phyloP scores from a whole-genome alignment of 108 stramenopile species.

The Cylindrotheca fusiformis region DNA sequence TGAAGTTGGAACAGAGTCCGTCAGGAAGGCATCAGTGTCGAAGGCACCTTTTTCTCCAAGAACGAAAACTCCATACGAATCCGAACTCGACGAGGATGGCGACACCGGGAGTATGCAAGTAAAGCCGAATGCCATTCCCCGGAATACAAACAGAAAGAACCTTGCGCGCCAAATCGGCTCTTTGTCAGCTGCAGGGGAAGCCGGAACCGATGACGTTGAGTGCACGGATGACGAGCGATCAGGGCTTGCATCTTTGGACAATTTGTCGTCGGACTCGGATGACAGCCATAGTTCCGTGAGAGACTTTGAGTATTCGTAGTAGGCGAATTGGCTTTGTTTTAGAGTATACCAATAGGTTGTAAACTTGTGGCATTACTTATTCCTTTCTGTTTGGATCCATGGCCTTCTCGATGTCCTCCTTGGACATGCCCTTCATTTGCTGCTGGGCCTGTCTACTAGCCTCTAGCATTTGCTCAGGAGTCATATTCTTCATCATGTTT shows the following conservation, averaged over 20 bases:
- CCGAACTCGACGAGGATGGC: background rate
- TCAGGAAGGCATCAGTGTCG: background rate
- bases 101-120: no score
- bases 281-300: background rate
- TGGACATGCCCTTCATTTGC: conserved; percentile 51
- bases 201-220: background rate
- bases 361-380: no score
- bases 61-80: background rate
- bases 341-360: background rate
- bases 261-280: background rate
- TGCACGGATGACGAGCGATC: background rate
- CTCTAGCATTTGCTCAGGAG: conserved; percentile 61
- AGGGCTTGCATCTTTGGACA: background rate
- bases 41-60: background rate
- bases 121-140: no score
- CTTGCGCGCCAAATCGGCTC: no score
- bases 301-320: background rate
- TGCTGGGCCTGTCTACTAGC: conserved; percentile 62
- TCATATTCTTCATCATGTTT: conserved; percentile 72
- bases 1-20: no score
- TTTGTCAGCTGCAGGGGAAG: no score
- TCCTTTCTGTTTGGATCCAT: conserved; percentile 1
- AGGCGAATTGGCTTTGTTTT: no score
- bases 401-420: conserved; percentile 10
- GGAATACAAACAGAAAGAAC: no score